Evolutionary conservation across 768 basidiomycete genomes (phyloP), one percentile per base, ranked within the genome.

Genomic region (Agrocybe chaxingu): DNA sequence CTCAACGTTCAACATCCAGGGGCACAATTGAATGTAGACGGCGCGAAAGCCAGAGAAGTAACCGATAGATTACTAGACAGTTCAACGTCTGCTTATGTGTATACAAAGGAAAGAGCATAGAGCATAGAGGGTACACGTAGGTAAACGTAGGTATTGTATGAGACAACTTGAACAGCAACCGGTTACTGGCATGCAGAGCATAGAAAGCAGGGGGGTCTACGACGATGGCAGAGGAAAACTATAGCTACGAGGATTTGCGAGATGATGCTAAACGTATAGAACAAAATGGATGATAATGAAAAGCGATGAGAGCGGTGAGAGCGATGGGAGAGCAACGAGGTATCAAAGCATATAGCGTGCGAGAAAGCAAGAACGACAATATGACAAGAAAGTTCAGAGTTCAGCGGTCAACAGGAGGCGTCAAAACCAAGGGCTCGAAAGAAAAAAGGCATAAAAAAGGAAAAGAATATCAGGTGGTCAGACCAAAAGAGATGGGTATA

Each of bases 141-240:
- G 47, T 44, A 42, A 33, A 47, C 57, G 61, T 60, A 60, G 51
- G 51, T 57, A 50, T 47, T 16, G 51, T 58, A 60, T 52, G 48
- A 57, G 57, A 57, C 54, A 59, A 50, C 53, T 57, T 51, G 40
- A 46, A 54, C 57, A 57, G 60, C 56, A 54, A 56, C 57, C 57
- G 32, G 56, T 57, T 53, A 54, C 50, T 51, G 51, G 32, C 35
- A 30, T 43, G 11, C 35, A 48, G 31, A 50, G 40, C 35, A 41
- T 54, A 51, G 32, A 56, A 37, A 58, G 55, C 56, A 60, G 59
- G 57, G 51, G 43, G 30, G 35, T 38, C 54, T 53, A 52, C 43
- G 41, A 52, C 42, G 48, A 48, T 39, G 44, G 33, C 43, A 45
- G 42, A 36, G 51, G 36, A 41, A 43, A 50, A 49, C 13, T 42